Evolutionary conservation across 768 basidiomycete species (phyloP), one percentile per base, ranked within the genome.

Genomic region (Auricularia auricula-judae): DNA sequence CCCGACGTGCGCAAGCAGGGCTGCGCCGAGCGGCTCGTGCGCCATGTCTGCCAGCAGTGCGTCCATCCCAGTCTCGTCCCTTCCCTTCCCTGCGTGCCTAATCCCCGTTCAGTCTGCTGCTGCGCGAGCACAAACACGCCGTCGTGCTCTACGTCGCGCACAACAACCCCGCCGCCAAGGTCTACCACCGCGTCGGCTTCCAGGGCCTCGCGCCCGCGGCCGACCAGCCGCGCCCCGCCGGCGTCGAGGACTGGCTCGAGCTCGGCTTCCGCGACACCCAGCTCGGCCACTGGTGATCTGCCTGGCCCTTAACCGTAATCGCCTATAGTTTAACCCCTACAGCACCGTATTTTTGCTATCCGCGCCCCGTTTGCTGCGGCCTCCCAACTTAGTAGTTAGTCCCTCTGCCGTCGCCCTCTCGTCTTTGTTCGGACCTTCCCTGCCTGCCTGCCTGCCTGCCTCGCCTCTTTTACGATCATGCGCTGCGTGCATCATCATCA

Each of bases 131-230:
- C 3, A 84, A 84, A 67, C 72, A 80, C 16, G 75, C 70, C 1
- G 77, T 91, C 23, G 84, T 84, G 0, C 78, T 91, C 3, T 91
- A 86, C 66, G 88, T 89, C 16, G 88, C 84, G 1, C 75, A 83
- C 64, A 72, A 76, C 39, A 84, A 87, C 66, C 63, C 63, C 34
- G 82, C 80, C 1, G 39, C 61, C 21, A 78, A 72, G 1, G 83
- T 88, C 2, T 92, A 91, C 70, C 70, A 77, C 58, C 81, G 79
- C 1, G 82, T 90, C 16, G 89, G 89, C 2, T 92, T 91, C 66
- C 72, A 76, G 18, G 88, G 86, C 4, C 75, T 88, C 16, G 23
- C 61, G 39, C 11, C 35, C 35, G 12, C n/a, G 75, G 75, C 63
- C 72, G 67, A n/a, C 65, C 74, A 58, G 67, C 70, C 16, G 66